Base-by-base conservation (phyloP, 2,329 filamentous ascomycete species). In the Zymoseptoria tritici region DNA sequence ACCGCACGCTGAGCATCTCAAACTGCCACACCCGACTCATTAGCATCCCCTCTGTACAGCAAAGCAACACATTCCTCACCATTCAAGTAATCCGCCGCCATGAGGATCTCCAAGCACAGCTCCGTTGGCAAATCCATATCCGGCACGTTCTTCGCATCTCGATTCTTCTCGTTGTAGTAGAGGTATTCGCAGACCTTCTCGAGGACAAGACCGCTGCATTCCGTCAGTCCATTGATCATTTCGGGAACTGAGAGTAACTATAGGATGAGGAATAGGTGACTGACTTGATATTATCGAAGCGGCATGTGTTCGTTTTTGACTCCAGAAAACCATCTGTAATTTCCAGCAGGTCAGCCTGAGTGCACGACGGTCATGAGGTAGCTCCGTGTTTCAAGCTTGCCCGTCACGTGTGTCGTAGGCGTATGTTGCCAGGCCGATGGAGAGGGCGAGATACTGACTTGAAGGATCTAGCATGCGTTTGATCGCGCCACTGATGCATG, bases 111-210 rank as follows among this genome's bases (percentile, higher is more conserved):
- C 51, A 93, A 79, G 67, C 88, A 91, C 55, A 92, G 78, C 76
- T 92, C 88, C 29, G 88, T 84, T 11, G 88, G 88, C 60, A 92
- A 87, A 16, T 91, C 88, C 85, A 91, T 88, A 69, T 93, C 89
- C 4, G 87, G 85, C 20, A 91, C 88, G 67, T 91, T 85, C 66
- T 87, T 85, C 65, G 79, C 79, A 65, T 90, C 82, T 56, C 82
- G 81, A 74, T 90, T 82, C 69, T 86, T 87, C 75, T 91, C 86
- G 78, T 88, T 89, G 78, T 91, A 92, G 72, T 91, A 89, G 63
- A 91, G 86, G 75, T 92, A 93, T 75, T 92, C 88, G 73, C 86
- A 88, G 31, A 92, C 85, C 72, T 90, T 91, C 73, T 92, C 89
- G 2, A 93, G 83, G 5, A 91, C 83, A 57, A 87, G 78, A 64